phyloP scores from a whole-genome alignment of 768 basidiomycete species.

The Tremella mesenterica region DNA sequence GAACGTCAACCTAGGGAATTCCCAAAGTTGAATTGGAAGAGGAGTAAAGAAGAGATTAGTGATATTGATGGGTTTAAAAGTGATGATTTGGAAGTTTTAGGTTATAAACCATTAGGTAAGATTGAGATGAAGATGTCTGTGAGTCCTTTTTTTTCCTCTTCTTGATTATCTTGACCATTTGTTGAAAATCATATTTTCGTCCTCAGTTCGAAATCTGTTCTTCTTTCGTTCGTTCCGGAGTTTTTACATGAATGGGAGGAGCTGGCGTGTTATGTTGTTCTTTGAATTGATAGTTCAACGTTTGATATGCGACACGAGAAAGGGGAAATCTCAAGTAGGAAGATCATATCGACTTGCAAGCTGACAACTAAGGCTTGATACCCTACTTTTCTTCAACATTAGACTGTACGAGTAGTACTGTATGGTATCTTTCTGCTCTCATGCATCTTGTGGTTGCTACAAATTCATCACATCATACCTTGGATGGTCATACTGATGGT shows the following conservation, averaged over 20 bases:
- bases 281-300: too few species aligned
- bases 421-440: slow-evolving; percentile 1
- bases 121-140: slow-evolving; percentile 96
- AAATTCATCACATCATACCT: neutral
- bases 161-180: neutral
- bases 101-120: slow-evolving; percentile 71
- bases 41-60: slow-evolving; percentile 50
- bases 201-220: neutral
- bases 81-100: slow-evolving; percentile 76
- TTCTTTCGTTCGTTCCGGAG: neutral
- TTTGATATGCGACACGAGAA: too few species aligned
- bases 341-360: too few species aligned
- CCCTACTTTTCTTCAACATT: too few species aligned
- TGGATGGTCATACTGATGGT: neutral
- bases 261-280: too few species aligned
- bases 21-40: slow-evolving; percentile 67
- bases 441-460: neutral
- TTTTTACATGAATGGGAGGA: too few species aligned
- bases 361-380: too few species aligned
- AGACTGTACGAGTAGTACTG: too few species aligned
- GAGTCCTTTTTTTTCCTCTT: slow-evolving; percentile 7
- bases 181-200: neutral
- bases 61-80: slow-evolving; percentile 68
- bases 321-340: too few species aligned
- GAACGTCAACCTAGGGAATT: slow-evolving; percentile 68